Evolutionary conservation across 202 grass and related monocot genomes (phyloP).

Genomic region (Schoenoplectus tabernaemontani): DNA sequence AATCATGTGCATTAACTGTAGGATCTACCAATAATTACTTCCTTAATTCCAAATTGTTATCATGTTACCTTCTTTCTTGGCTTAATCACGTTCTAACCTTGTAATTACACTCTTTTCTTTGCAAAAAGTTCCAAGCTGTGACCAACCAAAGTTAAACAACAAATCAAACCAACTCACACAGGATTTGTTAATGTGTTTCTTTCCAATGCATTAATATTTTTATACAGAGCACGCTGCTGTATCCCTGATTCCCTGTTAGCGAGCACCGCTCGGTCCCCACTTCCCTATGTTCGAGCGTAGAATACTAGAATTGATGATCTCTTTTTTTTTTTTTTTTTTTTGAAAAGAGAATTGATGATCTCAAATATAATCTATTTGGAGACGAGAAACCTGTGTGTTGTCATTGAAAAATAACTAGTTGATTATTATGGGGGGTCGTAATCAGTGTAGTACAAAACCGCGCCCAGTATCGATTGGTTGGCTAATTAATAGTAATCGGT

Average conservation of each 20-base stretch:
- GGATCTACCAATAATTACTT: background rate
- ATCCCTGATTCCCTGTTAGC: background rate
- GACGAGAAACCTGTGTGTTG: background rate
- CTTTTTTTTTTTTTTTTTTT: no score
- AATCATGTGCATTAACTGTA: slow-evolving; percentile 17
- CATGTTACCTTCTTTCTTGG: background rate
- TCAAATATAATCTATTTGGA: background rate
- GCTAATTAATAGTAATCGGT: no score
- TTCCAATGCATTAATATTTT: background rate
- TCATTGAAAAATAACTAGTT: background rate
- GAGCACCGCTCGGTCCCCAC: background rate
- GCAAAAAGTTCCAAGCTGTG: slow-evolving; percentile 2
- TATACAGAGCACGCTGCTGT: background rate
- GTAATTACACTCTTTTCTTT: background rate
- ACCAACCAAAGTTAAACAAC: background rate
- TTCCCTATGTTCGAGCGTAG: background rate
- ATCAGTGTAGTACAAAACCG: no score
- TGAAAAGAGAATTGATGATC: background rate
- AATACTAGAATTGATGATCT: no score
- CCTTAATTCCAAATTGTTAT: background rate
- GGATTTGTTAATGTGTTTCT: slow-evolving; percentile 9
- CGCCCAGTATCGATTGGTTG: no score
- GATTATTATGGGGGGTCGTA: background rate
- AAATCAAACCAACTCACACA: background rate
- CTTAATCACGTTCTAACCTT: background rate